Conservation (phyloP, 2,329 filamentous ascomycete genomes). For the Aspergillus sojae region DNA sequence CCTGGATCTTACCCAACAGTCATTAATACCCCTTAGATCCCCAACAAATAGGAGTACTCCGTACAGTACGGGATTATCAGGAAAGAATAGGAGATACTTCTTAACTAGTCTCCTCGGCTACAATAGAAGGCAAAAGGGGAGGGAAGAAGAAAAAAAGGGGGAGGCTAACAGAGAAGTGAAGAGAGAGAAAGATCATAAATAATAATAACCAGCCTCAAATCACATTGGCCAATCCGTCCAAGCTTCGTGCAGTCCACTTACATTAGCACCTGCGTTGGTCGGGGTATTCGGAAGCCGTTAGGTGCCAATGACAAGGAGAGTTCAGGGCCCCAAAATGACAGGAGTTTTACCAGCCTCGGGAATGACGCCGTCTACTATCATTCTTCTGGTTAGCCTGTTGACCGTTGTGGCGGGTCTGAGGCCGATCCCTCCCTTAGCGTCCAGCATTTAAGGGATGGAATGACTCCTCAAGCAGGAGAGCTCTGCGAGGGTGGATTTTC, state of each 20-base stretch:
- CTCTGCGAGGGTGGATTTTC: neutral
- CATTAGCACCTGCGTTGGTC: slow-evolving; percentile 10
- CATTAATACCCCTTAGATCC: neutral
- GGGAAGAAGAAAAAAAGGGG: neutral
- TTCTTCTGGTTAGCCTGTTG: neutral
- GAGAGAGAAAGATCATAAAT: no score
- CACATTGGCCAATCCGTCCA: neutral
- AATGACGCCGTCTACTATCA: slow-evolving; percentile 5
- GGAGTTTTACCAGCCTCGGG: slow-evolving; percentile 7
- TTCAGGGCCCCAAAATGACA: slow-evolving; percentile 1
- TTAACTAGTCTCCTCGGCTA: neutral
- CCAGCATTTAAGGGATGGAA: neutral
- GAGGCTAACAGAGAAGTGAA: no score
- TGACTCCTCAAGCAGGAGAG: neutral
- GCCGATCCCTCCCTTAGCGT: slow-evolving; percentile 2
- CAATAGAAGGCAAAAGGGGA: neutral
- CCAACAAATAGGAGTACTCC: neutral
- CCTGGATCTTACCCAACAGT: neutral
- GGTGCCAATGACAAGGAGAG: slow-evolving; percentile 16
- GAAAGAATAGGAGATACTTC: neutral
- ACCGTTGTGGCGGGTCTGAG: slow-evolving; percentile 5
- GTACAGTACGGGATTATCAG: neutral
- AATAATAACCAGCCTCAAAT: neutral
- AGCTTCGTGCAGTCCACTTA: slow-evolving; percentile 5
- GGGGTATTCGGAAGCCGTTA: slow-evolving; percentile 19